A percentile compares a stretch with the other conserved stretches of the same genome.
phyloP scores from a whole-genome alignment of 257 asterid species.

The Nicotiana tomentosiformis region DNA sequence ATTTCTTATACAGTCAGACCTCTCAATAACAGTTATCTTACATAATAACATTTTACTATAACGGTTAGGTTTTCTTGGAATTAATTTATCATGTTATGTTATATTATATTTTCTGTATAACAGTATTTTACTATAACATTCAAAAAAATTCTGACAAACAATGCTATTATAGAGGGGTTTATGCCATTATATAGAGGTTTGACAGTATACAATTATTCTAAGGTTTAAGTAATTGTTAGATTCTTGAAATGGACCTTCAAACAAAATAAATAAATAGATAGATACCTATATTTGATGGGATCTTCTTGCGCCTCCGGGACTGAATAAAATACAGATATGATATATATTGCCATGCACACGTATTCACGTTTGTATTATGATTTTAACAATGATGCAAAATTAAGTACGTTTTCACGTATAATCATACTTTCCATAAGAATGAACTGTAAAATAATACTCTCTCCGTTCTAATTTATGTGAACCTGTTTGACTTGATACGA shows the following conservation, averaged over 20 bases:
- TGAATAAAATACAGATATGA: not conserved
- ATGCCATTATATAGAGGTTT: too few species aligned
- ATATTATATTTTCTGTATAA: too few species aligned
- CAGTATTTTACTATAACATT: too few species aligned
- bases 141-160: too few species aligned
- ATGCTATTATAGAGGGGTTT: too few species aligned
- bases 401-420: not conserved
- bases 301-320: not conserved
- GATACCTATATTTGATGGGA: not conserved
- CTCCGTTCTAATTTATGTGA: too few species aligned
- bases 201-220: not conserved
- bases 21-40: too few species aligned
- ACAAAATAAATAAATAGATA: not conserved
- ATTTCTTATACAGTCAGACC: too few species aligned
- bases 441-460: not conserved
- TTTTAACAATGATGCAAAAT: not conserved
- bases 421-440: not conserved
- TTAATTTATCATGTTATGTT: too few species aligned
- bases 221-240: not conserved
- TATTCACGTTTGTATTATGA: not conserved
- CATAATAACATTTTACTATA: too few species aligned
- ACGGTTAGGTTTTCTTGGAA: too few species aligned
- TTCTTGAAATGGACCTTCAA: not conserved
- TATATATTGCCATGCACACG: conserved; percentile 5
- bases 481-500: too few species aligned